Conservation (phyloP, 2,329 filamentous ascomycete species). For the Aspergillus carbonarius region DNA sequence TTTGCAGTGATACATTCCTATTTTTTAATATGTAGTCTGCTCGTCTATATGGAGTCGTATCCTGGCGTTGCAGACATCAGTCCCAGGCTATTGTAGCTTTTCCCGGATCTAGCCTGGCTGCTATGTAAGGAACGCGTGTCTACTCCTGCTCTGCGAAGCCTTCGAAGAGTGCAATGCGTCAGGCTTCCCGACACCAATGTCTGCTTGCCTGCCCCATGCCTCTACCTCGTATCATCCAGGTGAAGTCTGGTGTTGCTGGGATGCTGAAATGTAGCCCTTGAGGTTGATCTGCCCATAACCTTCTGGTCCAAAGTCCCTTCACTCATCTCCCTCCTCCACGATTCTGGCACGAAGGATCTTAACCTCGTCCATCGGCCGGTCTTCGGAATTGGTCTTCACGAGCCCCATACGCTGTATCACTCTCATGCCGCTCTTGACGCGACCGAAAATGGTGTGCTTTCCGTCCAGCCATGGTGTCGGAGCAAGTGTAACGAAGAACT, state of each 20-base stretch:
- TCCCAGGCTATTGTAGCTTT: not conserved
- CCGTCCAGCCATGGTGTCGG: constrained; percentile 75
- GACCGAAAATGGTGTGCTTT: constrained; percentile 90
- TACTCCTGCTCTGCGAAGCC: not conserved
- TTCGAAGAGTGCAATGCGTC: not conserved
- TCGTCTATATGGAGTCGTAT: not conserved
- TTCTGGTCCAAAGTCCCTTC: constrained; percentile 14
- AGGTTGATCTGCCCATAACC: not conserved
- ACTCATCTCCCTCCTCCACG: constrained; percentile 57
- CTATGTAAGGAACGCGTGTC: not conserved
- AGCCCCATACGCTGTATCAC: constrained; percentile 85
- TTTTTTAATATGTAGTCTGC: constrained; percentile 16
- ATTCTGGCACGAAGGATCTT: constrained; percentile 74
- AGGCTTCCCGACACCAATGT: not conserved
- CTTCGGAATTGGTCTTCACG: constrained; percentile 78
- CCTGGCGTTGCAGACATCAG: not conserved
- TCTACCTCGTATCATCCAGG: not conserved
- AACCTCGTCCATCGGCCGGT: constrained; percentile 77
- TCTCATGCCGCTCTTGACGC: constrained; percentile 78
- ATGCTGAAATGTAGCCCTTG: not conserved
- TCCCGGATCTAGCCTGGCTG: not conserved
- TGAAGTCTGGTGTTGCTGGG: not conserved
- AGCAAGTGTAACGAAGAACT: constrained; percentile 94
- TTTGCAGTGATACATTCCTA: constrained; percentile 68
- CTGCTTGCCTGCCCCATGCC: not conserved